phyloP scores from a whole-genome alignment of 305 asterid genomes.

The Plantago coronopus region DNA sequence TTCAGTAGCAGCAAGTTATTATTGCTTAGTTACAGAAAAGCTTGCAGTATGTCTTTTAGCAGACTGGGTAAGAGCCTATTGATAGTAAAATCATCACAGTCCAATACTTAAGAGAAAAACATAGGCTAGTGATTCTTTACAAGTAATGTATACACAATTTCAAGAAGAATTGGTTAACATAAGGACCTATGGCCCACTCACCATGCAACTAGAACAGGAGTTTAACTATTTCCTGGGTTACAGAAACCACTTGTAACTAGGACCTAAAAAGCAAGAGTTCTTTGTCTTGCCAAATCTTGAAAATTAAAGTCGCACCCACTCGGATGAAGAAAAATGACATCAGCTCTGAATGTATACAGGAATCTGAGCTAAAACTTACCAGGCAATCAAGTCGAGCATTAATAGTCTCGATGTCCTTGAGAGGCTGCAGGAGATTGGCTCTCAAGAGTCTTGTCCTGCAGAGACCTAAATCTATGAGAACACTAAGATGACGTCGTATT shows the following conservation, averaged over 20 bases:
- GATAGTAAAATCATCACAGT: not conserved
- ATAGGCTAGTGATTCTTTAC: too few relatives aligned
- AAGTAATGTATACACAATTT: too few relatives aligned
- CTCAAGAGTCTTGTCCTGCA: conserved; percentile 93
- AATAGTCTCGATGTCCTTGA: conserved; percentile 86
- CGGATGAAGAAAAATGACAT: not conserved
- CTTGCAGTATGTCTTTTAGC: conserved; percentile 5
- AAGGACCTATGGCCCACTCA: conserved; percentile 12
- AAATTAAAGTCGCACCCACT: not conserved
- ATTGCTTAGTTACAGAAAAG: not conserved
- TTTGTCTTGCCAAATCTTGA: conserved; percentile 4
- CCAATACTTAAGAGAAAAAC: too few relatives aligned
- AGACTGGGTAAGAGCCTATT: not conserved
- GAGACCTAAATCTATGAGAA: conserved; percentile 27
- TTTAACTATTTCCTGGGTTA: conserved; percentile 12
- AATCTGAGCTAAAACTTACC: conserved; percentile 38
- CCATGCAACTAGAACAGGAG: conserved; percentile 11
- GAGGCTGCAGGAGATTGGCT: conserved; percentile 97
- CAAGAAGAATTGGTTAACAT: not conserved
- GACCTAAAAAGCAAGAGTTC: not conserved
- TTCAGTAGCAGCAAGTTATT: not conserved
- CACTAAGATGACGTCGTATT: conserved; percentile 20
- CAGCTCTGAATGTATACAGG: conserved; percentile 1
- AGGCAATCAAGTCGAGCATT: conserved; percentile 91
- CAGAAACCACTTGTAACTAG: not conserved